These are phyloP conservation scores for Talaromyces rugulosus DNA, from an alignment of 2,329 filamentous ascomycete species.

Conservation along the genomic window DNA sequence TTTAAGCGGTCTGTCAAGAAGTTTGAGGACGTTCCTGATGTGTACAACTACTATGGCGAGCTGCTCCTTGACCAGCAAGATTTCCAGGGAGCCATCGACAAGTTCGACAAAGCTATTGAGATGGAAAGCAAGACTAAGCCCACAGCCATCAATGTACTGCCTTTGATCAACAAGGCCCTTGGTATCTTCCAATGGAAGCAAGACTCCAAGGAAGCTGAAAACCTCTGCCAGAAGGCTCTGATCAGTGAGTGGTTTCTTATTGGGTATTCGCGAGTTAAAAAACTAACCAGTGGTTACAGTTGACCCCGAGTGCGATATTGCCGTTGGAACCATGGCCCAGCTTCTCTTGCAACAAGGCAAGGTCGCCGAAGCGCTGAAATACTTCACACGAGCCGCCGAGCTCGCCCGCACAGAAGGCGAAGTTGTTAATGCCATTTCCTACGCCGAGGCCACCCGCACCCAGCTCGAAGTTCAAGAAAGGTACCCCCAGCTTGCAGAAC, in stretches of 20 bases:
- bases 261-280: conserved; percentile 4
- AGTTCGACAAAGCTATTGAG: conserved; percentile 97
- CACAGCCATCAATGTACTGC: conserved; percentile 93
- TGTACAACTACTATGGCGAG: conserved; percentile 99
- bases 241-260: conserved; percentile 67
- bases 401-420: conserved; percentile 91
- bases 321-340: conserved; percentile 97
- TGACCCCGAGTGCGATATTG: conserved; percentile 97
- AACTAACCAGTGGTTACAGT: conserved; percentile 52
- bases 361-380: conserved; percentile 88
- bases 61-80: conserved; percentile 94
- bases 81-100: conserved; percentile 90
- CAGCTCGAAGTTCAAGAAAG: conserved; percentile 89
- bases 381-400: conserved; percentile 95
- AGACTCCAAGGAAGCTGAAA: conserved; percentile 90
- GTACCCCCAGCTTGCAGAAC: conserved; percentile 73
- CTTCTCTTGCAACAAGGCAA: conserved; percentile 96
- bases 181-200: conserved; percentile 98
- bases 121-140: conserved; percentile 96
- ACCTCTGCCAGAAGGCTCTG: conserved; percentile 92
- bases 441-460: conserved; percentile 93
- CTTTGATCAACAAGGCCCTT: conserved; percentile 96
- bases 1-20: conserved; percentile 98
- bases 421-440: conserved; percentile 92
- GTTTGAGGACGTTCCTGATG: conserved; percentile 92